Evolutionary conservation across 176 grass and related monocot genomes (phyloP).

Genomic region (Oryza meyeriana): DNA sequence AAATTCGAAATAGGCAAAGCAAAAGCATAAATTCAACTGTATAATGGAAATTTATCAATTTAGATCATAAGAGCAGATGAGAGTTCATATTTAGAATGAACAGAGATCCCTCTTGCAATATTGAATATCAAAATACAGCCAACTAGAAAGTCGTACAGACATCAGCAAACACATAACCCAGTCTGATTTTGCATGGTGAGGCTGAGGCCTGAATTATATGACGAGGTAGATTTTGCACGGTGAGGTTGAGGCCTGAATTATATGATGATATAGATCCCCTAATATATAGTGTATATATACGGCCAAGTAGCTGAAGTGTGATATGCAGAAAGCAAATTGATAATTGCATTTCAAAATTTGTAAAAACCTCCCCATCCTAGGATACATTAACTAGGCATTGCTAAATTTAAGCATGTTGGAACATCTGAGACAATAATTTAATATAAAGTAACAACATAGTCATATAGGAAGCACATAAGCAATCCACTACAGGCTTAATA

Average conservation of each 20-base stretch:
- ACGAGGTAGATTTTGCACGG: too few species aligned
- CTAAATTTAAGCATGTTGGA: background rate
- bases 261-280: too few species aligned
- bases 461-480: constrained; percentile 16
- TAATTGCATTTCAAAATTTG: constrained; percentile 7
- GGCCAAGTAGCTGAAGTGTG: background rate
- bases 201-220: too few species aligned
- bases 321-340: background rate
- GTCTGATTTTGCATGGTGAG: background rate
- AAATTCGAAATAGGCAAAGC: background rate
- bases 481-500: constrained; percentile 2
- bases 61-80: background rate
- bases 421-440: constrained; percentile 7
- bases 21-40: background rate
- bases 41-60: background rate
- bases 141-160: background rate
- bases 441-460: background rate
- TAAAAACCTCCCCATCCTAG: background rate
- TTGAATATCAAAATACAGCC: background rate
- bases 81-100: background rate
- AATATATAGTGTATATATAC: background rate
- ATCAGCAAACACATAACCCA: background rate
- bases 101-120: background rate
- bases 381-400: constrained; percentile 1
- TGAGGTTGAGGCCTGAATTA: too few species aligned